Base-by-base conservation (phyloP, 2,329 filamentous ascomycete species). In the Rutstroemia sp. region DNA sequence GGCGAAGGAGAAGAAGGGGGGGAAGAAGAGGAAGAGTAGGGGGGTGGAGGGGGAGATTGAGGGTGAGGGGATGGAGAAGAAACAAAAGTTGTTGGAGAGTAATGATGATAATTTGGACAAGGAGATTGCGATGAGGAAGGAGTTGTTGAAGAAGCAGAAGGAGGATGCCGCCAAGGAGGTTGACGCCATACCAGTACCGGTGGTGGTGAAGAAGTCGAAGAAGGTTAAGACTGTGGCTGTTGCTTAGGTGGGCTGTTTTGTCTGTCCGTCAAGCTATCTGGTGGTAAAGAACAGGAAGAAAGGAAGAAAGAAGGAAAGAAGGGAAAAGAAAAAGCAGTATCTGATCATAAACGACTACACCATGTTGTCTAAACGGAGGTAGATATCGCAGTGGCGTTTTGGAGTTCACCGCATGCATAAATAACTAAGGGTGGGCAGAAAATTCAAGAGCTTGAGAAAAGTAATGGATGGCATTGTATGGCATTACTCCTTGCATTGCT, bases 101-200 rank as follows among this genome's bases (percentile, higher is more conserved):
- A 68, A 70, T 27, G 70, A 72, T 53, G 66, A 68, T 49, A 70
- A 65, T 8, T 53, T 72, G 30, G 68, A 71, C 49, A 54, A 61
- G 42, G 70, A 72, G 61, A 72, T 72, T 54, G 63, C 63, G 19
- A 44, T 62, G 21, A 63, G 70, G 38, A 70, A 71, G 58, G 67
- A 68, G 59, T 70, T 62, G 57, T 59, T 72, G 56, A 70, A 65
- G 62, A 66, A 68, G 59, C 71, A 72, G 56, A 72, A 72, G 61
- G 65, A 61, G 42, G 65, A 67, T 38, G 67, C 66, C 5, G 66
- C 61, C 9, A 62, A 60, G 54, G 63, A 64, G 30, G 63, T 57
- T 45, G 65, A 61, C 41, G 63, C 63, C 30, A 63, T 69, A 18
- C 64, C 63, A 2, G 23, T 23, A 23, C 23, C 23, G 23, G 65